A percentile compares a stretch with the other conserved stretches of the same genome.
These are phyloP conservation scores for Dissophora globulifera DNA, from an alignment of 192 early-diverging fungal species.

Conservation along the genomic window DNA sequence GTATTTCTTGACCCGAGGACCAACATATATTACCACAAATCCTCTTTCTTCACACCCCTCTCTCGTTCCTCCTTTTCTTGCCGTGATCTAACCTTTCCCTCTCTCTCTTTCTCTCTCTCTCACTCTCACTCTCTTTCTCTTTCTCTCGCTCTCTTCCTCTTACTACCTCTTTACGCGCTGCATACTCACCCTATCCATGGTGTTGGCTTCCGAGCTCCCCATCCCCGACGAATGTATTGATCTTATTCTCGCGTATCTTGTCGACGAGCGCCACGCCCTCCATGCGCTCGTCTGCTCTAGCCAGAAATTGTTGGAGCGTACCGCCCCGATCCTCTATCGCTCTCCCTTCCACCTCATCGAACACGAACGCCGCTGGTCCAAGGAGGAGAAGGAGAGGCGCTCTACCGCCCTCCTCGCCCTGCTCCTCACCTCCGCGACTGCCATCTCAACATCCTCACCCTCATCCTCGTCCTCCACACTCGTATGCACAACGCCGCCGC, in stretches of 20 bases:
- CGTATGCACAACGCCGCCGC: neutral
- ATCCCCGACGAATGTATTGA: slow-evolving; percentile 52
- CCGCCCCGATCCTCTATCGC: slow-evolving; percentile 35
- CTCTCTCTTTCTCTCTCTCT: neutral
- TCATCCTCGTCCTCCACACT: neutral
- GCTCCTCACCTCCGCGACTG: slow-evolving; percentile 14
- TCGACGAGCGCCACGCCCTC: slow-evolving; percentile 36
- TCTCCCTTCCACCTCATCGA: slow-evolving; percentile 41
- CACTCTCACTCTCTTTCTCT: neutral
- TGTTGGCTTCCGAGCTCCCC: slow-evolving; percentile 36
- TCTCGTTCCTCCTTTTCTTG: neutral
- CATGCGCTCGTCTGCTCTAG: slow-evolving; percentile 40
- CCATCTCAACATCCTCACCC: neutral
- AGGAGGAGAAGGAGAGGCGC: slow-evolving; percentile 20
- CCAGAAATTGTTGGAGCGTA: slow-evolving; percentile 30
- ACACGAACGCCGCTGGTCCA: slow-evolving; percentile 1
- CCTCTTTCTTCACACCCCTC: too few species aligned
- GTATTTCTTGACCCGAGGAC: too few species aligned
- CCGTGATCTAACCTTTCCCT: neutral
- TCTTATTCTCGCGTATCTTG: slow-evolving; percentile 37
- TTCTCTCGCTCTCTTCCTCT: neutral
- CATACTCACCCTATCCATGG: slow-evolving; percentile 21
- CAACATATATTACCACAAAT: too few species aligned
- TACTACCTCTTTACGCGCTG: neutral
- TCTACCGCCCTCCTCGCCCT: slow-evolving; percentile 27